phyloP scores from a whole-genome alignment of 306 rosid genomes.

The Acacia crassicarpa region DNA sequence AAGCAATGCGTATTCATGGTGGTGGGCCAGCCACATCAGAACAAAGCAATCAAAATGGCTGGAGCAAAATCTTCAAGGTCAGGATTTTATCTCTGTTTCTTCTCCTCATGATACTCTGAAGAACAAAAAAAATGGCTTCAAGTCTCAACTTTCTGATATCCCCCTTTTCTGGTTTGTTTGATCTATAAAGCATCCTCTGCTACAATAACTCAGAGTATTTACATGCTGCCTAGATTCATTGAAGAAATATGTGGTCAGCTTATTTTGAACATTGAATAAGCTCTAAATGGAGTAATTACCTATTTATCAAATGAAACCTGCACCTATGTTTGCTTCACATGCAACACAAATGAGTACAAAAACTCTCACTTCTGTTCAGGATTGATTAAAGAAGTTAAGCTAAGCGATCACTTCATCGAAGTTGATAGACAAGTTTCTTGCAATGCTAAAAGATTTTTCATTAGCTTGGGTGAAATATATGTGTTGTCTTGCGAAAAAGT shows the following conservation, averaged over 20 bases:
- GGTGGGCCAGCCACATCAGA: conserved; percentile 97
- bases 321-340: not conserved
- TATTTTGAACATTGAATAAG: not conserved
- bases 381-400: conserved; percentile 2
- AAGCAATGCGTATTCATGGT: conserved; percentile 95
- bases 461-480: not conserved
- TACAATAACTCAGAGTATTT: not conserved
- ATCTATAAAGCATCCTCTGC: not conserved
- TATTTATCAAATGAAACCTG: not conserved
- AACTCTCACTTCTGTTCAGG: not conserved
- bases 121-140: not conserved
- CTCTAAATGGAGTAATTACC: not conserved
- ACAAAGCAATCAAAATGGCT: conserved; percentile 98
- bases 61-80: conserved; percentile 87
- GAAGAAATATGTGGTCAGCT: not conserved
- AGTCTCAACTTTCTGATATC: not conserved
- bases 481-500: not conserved
- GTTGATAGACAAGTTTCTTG: not conserved
- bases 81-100: not conserved
- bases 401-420: not conserved
- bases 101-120: not conserved
- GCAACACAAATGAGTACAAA: not conserved
- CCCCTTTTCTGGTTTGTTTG: not conserved
- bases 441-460: not conserved
- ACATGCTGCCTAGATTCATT: not conserved